Base-by-base conservation (phyloP, 768 basidiomycete species). In the Rhizopogon rudus region DNA sequence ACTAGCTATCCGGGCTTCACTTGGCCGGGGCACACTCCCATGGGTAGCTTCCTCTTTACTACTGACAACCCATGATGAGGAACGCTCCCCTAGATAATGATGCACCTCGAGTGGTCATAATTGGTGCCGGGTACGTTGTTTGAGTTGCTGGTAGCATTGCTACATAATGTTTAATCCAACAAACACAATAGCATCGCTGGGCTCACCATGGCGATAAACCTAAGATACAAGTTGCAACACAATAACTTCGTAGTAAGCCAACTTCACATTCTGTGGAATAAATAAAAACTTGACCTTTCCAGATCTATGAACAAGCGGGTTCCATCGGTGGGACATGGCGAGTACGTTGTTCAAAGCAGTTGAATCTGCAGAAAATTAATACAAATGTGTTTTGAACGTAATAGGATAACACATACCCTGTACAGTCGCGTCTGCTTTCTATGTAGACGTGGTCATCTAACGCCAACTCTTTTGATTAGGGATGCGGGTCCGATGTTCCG, bases 241-340 rank as follows among this genome's bases (percentile, higher is more conserved):
- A 67, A 76, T 29, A 75, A 80, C 61, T 82, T 82, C 55, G 76
- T 73, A 51, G 80, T 80, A 59, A 49, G 74, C 67, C 20, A 44
- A 39, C 14, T 54, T 40, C 20, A 58, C 55, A 16, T 31, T 9
- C 51, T 52, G 25, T 35, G n/a, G 42, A 20, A 42, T 46, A 7
- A 22, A 37, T 33, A 13, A 33, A 13, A 48, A 37, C 8, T 16
- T 22, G 48, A 49, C 20, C 14, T 49, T 51, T 54, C 5, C 59
- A 82, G 81, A 80, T 82, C 20, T 81, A 76, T 55, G 81, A 82
- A 60, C 75, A 72, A 53, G 79, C 73, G 29, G 60, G 65, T 22
- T 65, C 73, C 37, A 69, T 82, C 44, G 81, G 80, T 45, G 82
- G 81, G 51, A 82, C 81, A 44, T 82, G 81, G 81, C 75, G 79